Evolutionary conservation across 2,329 filamentous ascomycete species (phyloP).

Genomic region (Botrytis medusae): DNA sequence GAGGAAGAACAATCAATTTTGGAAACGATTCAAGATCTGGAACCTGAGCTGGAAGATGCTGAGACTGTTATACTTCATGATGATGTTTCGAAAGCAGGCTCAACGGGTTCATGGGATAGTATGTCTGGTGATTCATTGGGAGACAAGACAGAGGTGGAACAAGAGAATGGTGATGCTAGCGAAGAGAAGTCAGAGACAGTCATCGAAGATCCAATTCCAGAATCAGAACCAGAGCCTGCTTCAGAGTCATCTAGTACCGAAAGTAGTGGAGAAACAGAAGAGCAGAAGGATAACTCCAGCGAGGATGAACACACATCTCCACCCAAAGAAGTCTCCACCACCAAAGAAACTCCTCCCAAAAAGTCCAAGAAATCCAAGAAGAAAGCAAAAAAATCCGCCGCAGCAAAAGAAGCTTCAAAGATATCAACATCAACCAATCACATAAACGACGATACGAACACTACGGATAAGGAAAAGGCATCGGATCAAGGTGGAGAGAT

Average conservation of each 20-base stretch:
- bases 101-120: conserved; percentile 21
- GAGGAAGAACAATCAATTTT: conserved; percentile 1
- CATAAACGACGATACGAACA: conserved; percentile 14
- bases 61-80: conserved; percentile 11
- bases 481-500: conserved; percentile 1
- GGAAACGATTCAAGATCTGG: background rate
- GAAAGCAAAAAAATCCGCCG: conserved; percentile 11
- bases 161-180: background rate
- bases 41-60: conserved; percentile 4
- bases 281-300: conserved; percentile 10
- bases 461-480: conserved; percentile 5
- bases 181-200: conserved; percentile 8
- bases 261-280: background rate
- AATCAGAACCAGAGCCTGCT: background rate
- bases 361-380: conserved; percentile 13
- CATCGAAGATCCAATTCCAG: background rate
- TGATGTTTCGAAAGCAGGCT: conserved; percentile 9
- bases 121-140: conserved; percentile 19
- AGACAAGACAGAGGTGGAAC: background rate
- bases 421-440: conserved; percentile 8
- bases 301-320: background rate
- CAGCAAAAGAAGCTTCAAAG: conserved; percentile 15
- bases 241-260: background rate
- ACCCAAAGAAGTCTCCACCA: background rate
- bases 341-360: background rate